Evolutionary conservation across 2,329 filamentous ascomycete genomes (phyloP).

Genomic region (Colletotrichum kahawae): DNA sequence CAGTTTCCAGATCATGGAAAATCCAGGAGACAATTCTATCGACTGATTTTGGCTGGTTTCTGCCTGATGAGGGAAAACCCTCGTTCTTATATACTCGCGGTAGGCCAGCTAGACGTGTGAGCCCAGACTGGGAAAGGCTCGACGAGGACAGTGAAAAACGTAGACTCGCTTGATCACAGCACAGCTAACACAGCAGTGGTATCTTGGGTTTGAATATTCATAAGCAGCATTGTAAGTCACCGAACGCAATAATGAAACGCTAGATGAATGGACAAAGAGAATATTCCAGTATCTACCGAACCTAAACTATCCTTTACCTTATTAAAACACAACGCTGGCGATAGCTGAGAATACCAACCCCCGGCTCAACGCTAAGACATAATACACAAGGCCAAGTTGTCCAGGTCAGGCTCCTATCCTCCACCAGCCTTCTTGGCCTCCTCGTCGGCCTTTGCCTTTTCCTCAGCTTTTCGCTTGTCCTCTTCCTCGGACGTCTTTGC

Average conservation of each 20-base stretch:
- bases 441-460: slow-evolving; percentile 8
- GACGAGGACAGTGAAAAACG: too few relatives aligned
- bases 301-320: background rate
- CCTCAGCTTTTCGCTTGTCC: background rate
- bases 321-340: background rate
- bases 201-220: too few relatives aligned
- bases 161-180: background rate
- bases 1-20: too few relatives aligned
- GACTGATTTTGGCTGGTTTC: background rate
- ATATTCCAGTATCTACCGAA: background rate
- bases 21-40: too few relatives aligned
- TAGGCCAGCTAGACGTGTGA: background rate
- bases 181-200: too few relatives aligned
- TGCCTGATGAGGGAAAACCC: background rate
- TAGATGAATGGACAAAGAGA: background rate
- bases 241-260: background rate
- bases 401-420: background rate
- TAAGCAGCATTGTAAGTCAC: background rate
- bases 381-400: background rate
- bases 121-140: background rate
- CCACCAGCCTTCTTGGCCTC: slow-evolving; percentile 11
- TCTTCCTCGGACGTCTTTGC: background rate
- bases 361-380: background rate
- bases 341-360: background rate
- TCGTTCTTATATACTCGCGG: too few relatives aligned